phyloP scores from a whole-genome alignment of 176 grass and related monocot genomes.

The Leersia perrieri region DNA sequence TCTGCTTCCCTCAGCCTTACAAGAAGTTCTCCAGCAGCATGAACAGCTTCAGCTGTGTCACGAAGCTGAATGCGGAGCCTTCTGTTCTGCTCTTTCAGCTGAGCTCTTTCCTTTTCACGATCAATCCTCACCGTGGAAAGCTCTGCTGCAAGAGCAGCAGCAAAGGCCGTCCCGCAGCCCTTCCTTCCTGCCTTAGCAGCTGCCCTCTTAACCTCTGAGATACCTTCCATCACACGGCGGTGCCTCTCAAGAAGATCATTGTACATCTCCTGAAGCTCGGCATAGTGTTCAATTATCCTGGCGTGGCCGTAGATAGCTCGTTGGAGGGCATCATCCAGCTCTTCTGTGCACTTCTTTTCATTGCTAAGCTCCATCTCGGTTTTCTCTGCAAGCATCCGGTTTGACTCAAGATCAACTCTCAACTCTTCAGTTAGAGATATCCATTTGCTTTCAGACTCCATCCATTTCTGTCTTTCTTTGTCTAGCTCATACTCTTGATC shows the following conservation, averaged over 20 bases:
- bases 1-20: constrained; percentile 93
- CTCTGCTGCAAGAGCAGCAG: constrained; percentile 83
- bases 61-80: constrained; percentile 90
- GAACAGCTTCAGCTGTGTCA: constrained; percentile 92
- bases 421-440: constrained; percentile 88
- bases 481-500: constrained; percentile 60
- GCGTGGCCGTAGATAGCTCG: constrained; percentile 77
- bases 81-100: constrained; percentile 96
- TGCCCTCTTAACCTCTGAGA: constrained; percentile 82
- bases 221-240: constrained; percentile 72
- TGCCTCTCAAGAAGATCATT: constrained; percentile 78
- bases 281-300: constrained; percentile 92
- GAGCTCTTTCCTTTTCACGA: constrained; percentile 74
- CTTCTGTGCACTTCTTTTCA: constrained; percentile 83
- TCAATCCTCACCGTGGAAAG: constrained; percentile 87
- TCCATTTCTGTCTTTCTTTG: constrained; percentile 86
- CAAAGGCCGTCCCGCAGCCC: constrained; percentile 79
- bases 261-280: constrained; percentile 86
- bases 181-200: constrained; percentile 82
- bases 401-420: constrained; percentile 81
- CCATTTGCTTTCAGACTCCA: constrained; percentile 94
- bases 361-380: constrained; percentile 60
- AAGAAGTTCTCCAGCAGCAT: constrained; percentile 91
- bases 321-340: constrained; percentile 83
- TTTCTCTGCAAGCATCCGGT: constrained; percentile 79